Conservation (phyloP, 208 protist genomes). For the Trypanosoma rangeli region DNA sequence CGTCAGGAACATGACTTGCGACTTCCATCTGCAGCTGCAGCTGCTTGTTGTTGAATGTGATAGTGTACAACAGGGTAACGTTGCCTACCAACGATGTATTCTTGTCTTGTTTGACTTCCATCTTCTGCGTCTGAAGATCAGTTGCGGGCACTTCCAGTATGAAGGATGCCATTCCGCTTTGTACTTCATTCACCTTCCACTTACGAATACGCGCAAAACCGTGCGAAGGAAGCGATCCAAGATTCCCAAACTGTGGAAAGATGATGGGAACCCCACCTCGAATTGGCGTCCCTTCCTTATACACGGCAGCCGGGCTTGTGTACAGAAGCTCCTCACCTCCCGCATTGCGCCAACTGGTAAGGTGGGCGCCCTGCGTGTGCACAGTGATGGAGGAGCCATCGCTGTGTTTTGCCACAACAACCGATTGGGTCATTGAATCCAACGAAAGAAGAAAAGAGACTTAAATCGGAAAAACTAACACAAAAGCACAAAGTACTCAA, state of each 20-base stretch:
- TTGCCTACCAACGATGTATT: background rate
- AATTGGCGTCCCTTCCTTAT: slow-evolving; percentile 62
- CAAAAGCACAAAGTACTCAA: background rate
- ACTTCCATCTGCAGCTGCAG: slow-evolving; percentile 70
- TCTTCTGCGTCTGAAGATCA: background rate
- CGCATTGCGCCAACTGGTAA: slow-evolving; percentile 73
- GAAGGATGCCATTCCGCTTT: slow-evolving; percentile 22
- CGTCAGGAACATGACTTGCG: slow-evolving; percentile 47
- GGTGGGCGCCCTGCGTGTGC: slow-evolving; percentile 84
- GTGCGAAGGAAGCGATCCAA: slow-evolving; percentile 67
- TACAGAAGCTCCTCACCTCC: slow-evolving; percentile 75
- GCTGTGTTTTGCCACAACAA: slow-evolving; percentile 13
- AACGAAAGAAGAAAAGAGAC: background rate
- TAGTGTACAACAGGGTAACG: slow-evolving; percentile 53
- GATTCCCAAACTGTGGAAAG: slow-evolving; percentile 86
- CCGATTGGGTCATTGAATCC: slow-evolving; percentile 7
- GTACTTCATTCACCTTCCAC: slow-evolving; percentile 24
- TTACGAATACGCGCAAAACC: slow-evolving; percentile 67
- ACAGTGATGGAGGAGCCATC: slow-evolving; percentile 81
- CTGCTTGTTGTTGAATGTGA: slow-evolving; percentile 60
- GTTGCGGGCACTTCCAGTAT: slow-evolving; percentile 8
- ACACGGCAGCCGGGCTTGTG: slow-evolving; percentile 78
- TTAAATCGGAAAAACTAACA: background rate
- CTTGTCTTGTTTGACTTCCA: background rate
- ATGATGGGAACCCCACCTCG: slow-evolving; percentile 89